Percentiles rank a stretch among this genome's conserved stretches.
phyloP scores from a whole-genome alignment of 805 yeast genomes.

The Monosporozyma yasuniensis region DNA sequence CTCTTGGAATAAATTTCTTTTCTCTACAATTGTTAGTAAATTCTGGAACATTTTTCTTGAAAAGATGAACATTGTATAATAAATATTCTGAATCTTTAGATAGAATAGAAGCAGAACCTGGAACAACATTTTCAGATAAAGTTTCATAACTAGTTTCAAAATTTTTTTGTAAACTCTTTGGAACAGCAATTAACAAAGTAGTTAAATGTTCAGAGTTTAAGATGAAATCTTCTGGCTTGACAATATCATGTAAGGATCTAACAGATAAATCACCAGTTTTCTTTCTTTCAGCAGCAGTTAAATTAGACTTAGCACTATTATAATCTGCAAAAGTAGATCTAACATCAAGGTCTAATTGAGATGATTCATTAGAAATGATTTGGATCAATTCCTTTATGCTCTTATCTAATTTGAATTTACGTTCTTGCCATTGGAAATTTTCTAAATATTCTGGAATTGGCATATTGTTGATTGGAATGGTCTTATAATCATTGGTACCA shows the following conservation, averaged over 20 bases:
- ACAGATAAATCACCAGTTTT: constrained; percentile 89
- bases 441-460: constrained; percentile 52
- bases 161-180: constrained; percentile 49
- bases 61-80: constrained; percentile 71
- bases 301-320: constrained; percentile 72
- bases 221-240: constrained; percentile 74
- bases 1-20: constrained; percentile 84
- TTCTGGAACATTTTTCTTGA: constrained; percentile 68
- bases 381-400: constrained; percentile 69
- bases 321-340: constrained; percentile 65
- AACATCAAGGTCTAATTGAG: constrained; percentile 78
- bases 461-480: constrained; percentile 45
- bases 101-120: constrained; percentile 71
- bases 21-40: constrained; percentile 71
- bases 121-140: constrained; percentile 73
- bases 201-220: constrained; percentile 77
- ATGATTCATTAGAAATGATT: constrained; percentile 64
- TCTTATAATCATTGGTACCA: constrained; percentile 40
- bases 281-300: constrained; percentile 84
- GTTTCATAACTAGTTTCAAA: constrained; percentile 71
- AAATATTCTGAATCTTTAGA: constrained; percentile 64
- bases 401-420: constrained; percentile 78
- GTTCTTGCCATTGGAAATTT: constrained; percentile 77
- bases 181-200: constrained; percentile 84
- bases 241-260: constrained; percentile 82